Conservation (phyloP, 352 stramenopile species). For the Pythium aristosporum region DNA sequence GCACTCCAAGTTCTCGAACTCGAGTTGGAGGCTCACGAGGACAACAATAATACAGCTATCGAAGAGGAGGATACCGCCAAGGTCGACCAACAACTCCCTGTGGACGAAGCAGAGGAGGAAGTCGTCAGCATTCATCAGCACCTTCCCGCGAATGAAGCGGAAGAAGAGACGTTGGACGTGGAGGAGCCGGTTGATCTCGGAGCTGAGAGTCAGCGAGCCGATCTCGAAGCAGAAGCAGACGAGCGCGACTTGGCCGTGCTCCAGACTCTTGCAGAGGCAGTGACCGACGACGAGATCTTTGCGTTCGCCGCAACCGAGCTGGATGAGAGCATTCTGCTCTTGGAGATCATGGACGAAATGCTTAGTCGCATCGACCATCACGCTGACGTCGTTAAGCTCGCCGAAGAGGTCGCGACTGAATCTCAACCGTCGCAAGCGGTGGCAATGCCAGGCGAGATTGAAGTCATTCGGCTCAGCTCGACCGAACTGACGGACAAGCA, state of each 20-base stretch:
- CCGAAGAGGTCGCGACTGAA: not conserved
- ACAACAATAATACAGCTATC: conserved; percentile 19
- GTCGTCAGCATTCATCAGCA: no score
- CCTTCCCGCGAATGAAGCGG: not conserved
- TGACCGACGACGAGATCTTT: conserved; percentile 1
- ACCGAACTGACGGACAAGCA: conserved; percentile 35
- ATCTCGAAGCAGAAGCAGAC: conserved; percentile 2
- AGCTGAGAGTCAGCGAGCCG: not conserved
- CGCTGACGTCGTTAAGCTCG: not conserved
- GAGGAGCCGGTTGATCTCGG: conserved; percentile 3
- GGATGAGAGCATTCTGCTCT: conserved; percentile 13
- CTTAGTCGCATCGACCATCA: conserved; percentile 11
- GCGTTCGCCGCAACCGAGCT: conserved; percentile 9
- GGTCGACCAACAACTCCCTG: conserved; percentile 1
- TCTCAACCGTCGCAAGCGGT: not conserved
- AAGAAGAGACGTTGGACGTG: conserved; percentile 9
- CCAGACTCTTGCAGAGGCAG: not conserved
- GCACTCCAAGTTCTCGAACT: conserved; percentile 6
- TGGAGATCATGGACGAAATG: conserved; percentile 23
- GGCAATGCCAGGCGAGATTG: conserved; percentile 5
- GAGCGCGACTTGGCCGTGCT: conserved; percentile 1
- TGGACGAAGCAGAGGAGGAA: not conserved
- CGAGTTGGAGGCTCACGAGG: conserved; percentile 17
- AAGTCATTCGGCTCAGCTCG: conserved; percentile 24
- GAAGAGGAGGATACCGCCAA: conserved; percentile 11